phyloP scores from a whole-genome alignment of 352 stramenopile species.

The Globisporangium spiculum region DNA sequence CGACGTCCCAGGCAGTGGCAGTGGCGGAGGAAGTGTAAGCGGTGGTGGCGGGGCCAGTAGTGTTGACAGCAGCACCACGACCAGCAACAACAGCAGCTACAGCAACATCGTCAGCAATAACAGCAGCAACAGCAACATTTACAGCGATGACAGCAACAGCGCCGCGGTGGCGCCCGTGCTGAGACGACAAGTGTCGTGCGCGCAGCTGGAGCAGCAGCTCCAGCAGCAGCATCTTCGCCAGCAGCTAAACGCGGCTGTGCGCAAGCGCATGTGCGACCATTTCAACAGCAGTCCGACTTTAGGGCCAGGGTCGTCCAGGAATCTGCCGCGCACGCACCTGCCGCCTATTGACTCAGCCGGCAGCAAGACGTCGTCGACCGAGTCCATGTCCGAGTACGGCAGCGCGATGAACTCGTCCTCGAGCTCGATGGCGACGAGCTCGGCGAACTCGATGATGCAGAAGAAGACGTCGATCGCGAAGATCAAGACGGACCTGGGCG shows the following conservation, averaged over 20 bases:
- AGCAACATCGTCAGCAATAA: neutral
- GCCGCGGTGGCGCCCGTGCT: neutral
- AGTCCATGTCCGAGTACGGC: slow-evolving; percentile 15
- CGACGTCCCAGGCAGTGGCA: slow-evolving; percentile 9
- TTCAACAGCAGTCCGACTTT: slow-evolving; percentile 11
- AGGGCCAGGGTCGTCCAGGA: neutral
- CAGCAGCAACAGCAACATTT: neutral
- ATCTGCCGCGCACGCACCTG: slow-evolving; percentile 17
- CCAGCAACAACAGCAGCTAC: neutral
- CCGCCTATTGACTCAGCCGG: slow-evolving; percentile 19
- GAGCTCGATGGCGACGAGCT: neutral
- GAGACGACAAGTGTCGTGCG: neutral
- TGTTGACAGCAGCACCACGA: neutral
- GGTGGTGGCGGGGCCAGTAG: neutral
- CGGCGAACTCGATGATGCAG: slow-evolving; percentile 16
- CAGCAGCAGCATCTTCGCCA: neutral
- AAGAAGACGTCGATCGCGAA: slow-evolving; percentile 61
- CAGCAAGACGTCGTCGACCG: slow-evolving; percentile 23
- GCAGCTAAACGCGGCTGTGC: slow-evolving; percentile 5
- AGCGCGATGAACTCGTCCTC: slow-evolving; percentile 8
- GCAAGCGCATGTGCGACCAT: slow-evolving; percentile 21
- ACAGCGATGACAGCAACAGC: neutral
- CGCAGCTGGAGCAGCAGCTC: slow-evolving; percentile 1
- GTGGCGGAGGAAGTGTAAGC: neutral
- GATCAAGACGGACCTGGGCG: slow-evolving; percentile 80